Evolutionary conservation across 306 rosid genomes (phyloP), one percentile per base, ranked within the genome.

Genomic region (Purshia tridentata): DNA sequence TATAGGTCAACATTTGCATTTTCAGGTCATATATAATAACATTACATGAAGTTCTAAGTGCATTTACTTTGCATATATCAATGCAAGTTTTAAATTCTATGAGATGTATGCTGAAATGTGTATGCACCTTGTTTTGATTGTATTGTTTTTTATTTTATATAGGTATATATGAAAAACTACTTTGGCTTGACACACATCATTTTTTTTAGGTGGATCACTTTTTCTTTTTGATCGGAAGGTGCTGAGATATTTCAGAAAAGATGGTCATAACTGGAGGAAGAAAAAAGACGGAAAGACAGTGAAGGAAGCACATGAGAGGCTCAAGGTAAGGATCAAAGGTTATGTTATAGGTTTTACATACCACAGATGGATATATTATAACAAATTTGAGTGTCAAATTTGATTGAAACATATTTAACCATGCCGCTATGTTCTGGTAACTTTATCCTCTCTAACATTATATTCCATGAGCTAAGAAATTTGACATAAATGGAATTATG

Each of bases 261-360:
- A 93, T 83, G 97, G 97, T 20, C 97, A 93, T 82, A 91, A 83
- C 67, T 93, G 97, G 98, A 89, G 96, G 83, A 93, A 90, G 96
- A 93, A 93, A 82, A 93, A 89, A 75, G 95, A 90, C 84, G 98
- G 96, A 56, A 93, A 93, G 82, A 87, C 93, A 9, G 86, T 93
- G 48, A 88, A 86, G 87, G 98, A 93, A 84, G 98, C 97, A 72
- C 98, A 93, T 64, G 98, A 93, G 80, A 87, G 88, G 73, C 96
- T 90, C 37, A 93, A 93, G 98, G 97, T 93, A 76, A 82, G 69
- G 50, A 58, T 72, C 57, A 10, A 40, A 66, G 47, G 1, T 55
- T 42, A 35, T 70, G 42, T 14, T 16, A 23, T 56, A 23, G 53
- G 20, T 45, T 57, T 57, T 57, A 16, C n/a, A 22, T 15, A 16